Percentiles rank a stretch among this genome's conserved stretches.
Conservation (phyloP, 2,329 filamentous ascomycete genomes). For the Exophiala sp. region DNA sequence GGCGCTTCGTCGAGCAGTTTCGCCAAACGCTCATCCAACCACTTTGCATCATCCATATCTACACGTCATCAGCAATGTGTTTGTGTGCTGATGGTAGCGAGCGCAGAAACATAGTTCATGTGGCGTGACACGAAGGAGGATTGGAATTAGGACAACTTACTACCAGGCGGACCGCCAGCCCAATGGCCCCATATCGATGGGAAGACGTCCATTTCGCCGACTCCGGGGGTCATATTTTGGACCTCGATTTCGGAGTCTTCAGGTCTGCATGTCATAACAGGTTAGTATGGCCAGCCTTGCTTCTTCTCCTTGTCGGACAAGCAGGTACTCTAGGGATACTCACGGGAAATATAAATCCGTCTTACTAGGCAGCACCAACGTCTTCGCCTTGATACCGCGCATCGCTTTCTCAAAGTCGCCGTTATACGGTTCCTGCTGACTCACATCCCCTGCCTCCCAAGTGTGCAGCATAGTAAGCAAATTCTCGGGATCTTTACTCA, state of each 20-base stretch:
- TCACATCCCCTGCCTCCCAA: conserved; percentile 73
- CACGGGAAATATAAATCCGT: conserved; percentile 78
- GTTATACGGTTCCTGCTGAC: conserved; percentile 64
- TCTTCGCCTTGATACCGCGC: conserved; percentile 67
- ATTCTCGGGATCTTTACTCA: conserved; percentile 67
- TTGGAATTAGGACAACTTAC: too few species aligned
- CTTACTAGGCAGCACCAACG: conserved; percentile 65
- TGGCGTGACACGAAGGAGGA: too few species aligned
- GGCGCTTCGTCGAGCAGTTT: conserved; percentile 46
- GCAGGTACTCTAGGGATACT: conserved; percentile 29
- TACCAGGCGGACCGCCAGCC: conserved; percentile 69
- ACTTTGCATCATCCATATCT: conserved; percentile 63
- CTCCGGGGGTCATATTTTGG: conserved; percentile 55
- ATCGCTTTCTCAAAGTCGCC: conserved; percentile 64
- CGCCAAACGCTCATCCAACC: conserved; percentile 63
- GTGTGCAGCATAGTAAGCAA: conserved; percentile 70
- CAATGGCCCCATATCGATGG: conserved; percentile 65
- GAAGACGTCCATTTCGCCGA: conserved; percentile 54
- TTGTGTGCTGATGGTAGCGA: too few species aligned
- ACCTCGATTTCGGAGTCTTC: conserved; percentile 77
- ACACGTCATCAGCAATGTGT: too few species aligned
- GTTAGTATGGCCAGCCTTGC: neutral
- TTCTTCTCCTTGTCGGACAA: too few species aligned
- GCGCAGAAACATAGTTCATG: too few species aligned
- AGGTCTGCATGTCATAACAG: conserved; percentile 44